Percentiles rank a stretch among this genome's conserved stretches.
phyloP scores from a whole-genome alignment of 495 filamentous ascomycete genomes.

The Aspergillus asperescens region DNA sequence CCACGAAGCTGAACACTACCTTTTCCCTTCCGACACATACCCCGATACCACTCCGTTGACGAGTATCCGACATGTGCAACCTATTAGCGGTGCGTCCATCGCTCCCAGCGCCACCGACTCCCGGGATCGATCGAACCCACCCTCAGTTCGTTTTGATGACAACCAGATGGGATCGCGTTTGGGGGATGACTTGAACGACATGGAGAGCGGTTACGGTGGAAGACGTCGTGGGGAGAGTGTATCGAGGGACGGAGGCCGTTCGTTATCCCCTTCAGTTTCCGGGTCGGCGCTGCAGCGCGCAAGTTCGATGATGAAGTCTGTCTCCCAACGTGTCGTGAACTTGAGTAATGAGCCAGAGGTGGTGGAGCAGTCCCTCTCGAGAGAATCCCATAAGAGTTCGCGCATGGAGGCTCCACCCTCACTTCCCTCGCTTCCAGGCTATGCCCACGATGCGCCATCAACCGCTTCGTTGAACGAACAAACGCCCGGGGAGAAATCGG shows the following conservation, averaged over 20 bases:
- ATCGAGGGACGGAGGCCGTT: constrained; percentile 48
- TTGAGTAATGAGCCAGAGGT: constrained; percentile 83
- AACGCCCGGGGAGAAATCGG: constrained; percentile 28
- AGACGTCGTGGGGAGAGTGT: constrained; percentile 46
- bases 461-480: constrained; percentile 30
- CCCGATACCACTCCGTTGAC: constrained; percentile 67
- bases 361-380: constrained; percentile 66
- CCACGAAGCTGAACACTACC: constrained; percentile 46
- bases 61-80: constrained; percentile 53
- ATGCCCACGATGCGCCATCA: constrained; percentile 50
- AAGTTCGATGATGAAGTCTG: constrained; percentile 88
- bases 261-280: constrained; percentile 62
- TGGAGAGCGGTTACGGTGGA: constrained; percentile 49
- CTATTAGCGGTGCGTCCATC: constrained; percentile 55
- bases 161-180: constrained; percentile 42
- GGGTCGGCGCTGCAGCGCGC: constrained; percentile 67
- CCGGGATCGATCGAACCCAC: constrained; percentile 54
- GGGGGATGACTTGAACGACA: constrained; percentile 63
- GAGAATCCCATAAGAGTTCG: constrained; percentile 51
- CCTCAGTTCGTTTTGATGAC: constrained; percentile 47
- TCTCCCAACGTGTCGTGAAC: constrained; percentile 97
- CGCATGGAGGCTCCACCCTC: constrained; percentile 51
- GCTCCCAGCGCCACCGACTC: constrained; percentile 45
- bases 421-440: constrained; percentile 52
- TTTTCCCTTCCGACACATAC: constrained; percentile 45